Percentiles rank a stretch among this genome's conserved stretches.
Conservation (phyloP, 106 monocot species). For the Acanthochlamys bracteata region DNA sequence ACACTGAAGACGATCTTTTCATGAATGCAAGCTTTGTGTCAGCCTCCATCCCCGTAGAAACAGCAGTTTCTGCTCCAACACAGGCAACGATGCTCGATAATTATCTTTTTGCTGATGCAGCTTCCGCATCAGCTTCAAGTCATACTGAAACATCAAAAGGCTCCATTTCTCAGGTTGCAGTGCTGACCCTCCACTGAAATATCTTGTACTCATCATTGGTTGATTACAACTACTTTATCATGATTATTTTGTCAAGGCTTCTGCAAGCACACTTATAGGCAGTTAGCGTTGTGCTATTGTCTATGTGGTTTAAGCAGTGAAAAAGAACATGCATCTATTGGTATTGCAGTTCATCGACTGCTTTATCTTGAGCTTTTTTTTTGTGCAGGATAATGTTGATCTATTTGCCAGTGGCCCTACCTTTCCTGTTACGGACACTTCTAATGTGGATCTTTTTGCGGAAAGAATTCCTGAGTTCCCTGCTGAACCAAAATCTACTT, state of each 20-base stretch:
- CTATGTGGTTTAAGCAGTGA: not conserved
- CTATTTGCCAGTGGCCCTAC: constrained; percentile 43
- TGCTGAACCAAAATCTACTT: constrained; percentile 22
- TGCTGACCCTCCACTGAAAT: not conserved
- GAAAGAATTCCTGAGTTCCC: constrained; percentile 21
- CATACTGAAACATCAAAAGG: not conserved
- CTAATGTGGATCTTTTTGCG: constrained; percentile 41
- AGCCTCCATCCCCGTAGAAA: constrained; percentile 24
- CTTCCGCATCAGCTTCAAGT: not conserved
- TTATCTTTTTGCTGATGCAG: not conserved
- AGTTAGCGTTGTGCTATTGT: too few species aligned
- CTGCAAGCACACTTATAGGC: too few species aligned
- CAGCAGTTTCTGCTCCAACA: not conserved
- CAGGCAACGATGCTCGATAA: not conserved
- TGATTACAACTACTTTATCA: not conserved
- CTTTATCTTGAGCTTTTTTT: not conserved
- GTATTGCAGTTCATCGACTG: not conserved
- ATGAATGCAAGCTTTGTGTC: constrained; percentile 64
- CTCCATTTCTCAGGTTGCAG: not conserved
- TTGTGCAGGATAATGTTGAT: constrained; percentile 49
- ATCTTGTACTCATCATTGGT: not conserved
- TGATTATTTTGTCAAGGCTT: not conserved
- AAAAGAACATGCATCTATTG: too few species aligned
- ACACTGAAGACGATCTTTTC: constrained; percentile 70
- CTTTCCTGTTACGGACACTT: constrained; percentile 37